These are phyloP conservation scores for Paramecium biaurelia DNA, from an alignment of 73 alveolate species.

Conservation along the genomic window DNA sequence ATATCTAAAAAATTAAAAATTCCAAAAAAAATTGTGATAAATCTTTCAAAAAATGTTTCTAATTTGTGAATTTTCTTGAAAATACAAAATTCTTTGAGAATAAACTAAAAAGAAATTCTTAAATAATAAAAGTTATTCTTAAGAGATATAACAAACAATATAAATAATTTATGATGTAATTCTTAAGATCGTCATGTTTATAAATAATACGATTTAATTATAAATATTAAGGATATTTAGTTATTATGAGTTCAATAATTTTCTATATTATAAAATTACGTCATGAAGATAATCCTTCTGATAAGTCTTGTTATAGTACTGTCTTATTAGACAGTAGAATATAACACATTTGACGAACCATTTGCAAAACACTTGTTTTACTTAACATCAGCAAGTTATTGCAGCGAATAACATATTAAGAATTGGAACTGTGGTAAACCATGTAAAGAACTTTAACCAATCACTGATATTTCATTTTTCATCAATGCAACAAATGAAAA, in stretches of 20 bases:
- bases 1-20: background rate
- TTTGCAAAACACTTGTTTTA: constrained; percentile 3
- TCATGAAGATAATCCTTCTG: background rate
- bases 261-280: constrained; percentile 9
- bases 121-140: no score
- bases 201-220: background rate
- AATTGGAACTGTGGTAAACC: constrained; percentile 63
- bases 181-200: background rate
- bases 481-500: constrained; percentile 50
- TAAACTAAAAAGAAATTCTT: background rate
- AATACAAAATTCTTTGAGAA: background rate
- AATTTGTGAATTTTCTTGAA: no score
- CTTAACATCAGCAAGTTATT: constrained; percentile 43
- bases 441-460: background rate
- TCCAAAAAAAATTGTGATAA: background rate
- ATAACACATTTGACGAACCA: background rate
- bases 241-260: background rate
- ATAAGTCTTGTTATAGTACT: background rate
- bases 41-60: no score
- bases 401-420: background rate
- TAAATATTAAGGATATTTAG: background rate
- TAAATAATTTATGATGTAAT: background rate
- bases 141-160: background rate
- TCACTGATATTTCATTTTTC: constrained; percentile 38
- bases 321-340: background rate